Percentiles rank a stretch among this genome's conserved stretches.
Evolutionary conservation across 2,329 filamentous ascomycete species (phyloP).

Genomic region (Beauveria sp.): DNA sequence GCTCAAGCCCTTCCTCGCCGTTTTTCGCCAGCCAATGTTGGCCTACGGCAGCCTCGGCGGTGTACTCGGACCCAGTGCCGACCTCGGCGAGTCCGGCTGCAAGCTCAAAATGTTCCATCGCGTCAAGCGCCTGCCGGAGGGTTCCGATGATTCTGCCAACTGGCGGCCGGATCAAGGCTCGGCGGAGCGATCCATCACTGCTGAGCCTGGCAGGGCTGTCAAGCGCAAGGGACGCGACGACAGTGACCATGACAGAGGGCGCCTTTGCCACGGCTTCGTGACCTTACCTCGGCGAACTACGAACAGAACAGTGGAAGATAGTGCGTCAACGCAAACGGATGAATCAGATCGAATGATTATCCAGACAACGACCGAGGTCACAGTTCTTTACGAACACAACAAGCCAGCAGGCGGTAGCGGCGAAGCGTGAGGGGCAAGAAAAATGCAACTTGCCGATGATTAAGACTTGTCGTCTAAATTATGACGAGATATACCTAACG

Average conservation of each 20-base stretch:
- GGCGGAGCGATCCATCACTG: background rate
- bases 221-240: background rate
- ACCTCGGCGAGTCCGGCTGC: background rate
- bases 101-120: conserved; percentile 10
- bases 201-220: background rate
- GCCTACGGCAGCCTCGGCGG: background rate
- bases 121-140: background rate
- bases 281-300: background rate
- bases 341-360: conserved; percentile 4
- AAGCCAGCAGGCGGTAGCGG: too few relatives aligned
- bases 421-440: background rate
- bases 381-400: conserved; percentile 2
- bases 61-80: background rate
- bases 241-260: background rate
- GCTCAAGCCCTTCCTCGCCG: conserved; percentile 11
- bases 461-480: too few relatives aligned
- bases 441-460: too few relatives aligned
- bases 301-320: background rate
- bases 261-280: background rate
- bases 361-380: conserved; percentile 8
- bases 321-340: background rate
- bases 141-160: conserved; percentile 3
- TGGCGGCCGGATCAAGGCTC: conserved; percentile 8
- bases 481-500: background rate
- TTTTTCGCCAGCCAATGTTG: conserved; percentile 1